phyloP scores from a whole-genome alignment of 148 eudicot species.

The Mesembryanthemum crystallinum region DNA sequence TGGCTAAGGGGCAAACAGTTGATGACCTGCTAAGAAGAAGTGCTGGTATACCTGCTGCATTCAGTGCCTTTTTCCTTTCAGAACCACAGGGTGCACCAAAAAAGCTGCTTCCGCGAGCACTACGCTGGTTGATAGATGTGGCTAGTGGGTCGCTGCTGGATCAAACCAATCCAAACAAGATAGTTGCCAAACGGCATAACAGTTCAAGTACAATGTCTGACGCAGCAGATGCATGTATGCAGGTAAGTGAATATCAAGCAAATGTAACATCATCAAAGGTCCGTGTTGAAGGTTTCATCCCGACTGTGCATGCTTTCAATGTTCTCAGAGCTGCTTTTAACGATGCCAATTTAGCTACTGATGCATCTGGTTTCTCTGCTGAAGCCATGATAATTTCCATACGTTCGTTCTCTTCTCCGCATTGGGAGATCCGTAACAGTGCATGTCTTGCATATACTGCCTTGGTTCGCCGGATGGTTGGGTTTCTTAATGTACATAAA shows the following conservation, averaged over 20 bases:
- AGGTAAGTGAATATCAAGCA: constrained; percentile 25
- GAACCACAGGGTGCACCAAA: constrained; percentile 98
- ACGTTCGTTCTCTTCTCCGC: constrained; percentile 82
- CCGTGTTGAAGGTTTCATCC: constrained; percentile 91
- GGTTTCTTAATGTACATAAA: constrained; percentile 89
- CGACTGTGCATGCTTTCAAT: constrained; percentile 97
- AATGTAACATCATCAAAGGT: constrained; percentile 54
- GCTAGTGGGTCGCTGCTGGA: constrained; percentile 58
- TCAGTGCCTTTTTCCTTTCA: constrained; percentile 87
- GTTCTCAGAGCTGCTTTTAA: constrained; percentile 89
- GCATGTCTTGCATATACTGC: constrained; percentile 95
- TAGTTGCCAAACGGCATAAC: constrained; percentile 15
- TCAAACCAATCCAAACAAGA: constrained; percentile 30
- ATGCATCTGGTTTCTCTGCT: constrained; percentile 91
- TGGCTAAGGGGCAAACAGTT: constrained; percentile 90
- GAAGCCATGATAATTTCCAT: constrained; percentile 86
- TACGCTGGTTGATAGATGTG: constrained; percentile 77
- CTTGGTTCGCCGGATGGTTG: constrained; percentile 95
- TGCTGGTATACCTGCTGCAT: constrained; percentile 99
- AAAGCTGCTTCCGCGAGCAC: constrained; percentile 82
- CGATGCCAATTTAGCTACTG: constrained; percentile 90
- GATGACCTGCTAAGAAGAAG: constrained; percentile 96
- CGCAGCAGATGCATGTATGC: constrained; percentile 19
- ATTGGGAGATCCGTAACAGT: constrained; percentile 96
- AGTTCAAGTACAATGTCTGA: constrained; percentile 25